Evolutionary conservation across 2,329 filamentous ascomycete genomes (phyloP).

Genomic region (Penicillium sp.): DNA sequence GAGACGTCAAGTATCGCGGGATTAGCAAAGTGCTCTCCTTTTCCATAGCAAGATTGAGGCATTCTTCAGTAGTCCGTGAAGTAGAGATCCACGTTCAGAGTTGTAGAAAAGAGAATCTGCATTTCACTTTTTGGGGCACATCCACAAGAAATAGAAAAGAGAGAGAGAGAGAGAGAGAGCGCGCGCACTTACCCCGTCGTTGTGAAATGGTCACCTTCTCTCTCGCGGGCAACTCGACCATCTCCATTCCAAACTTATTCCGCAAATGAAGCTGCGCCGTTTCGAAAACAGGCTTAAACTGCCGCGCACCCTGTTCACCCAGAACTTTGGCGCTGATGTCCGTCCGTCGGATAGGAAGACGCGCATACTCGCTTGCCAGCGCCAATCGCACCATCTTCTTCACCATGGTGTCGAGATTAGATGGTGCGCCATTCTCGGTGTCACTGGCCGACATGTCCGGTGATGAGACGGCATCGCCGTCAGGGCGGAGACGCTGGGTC

Average conservation of each 20-base stretch:
- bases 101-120: too few species aligned
- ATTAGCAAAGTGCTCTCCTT: neutral
- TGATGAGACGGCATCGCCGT: conserved; percentile 3
- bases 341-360: conserved; percentile 51
- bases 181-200: conserved; percentile 56
- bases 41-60: neutral
- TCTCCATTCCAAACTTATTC: conserved; percentile 80
- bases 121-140: too few species aligned
- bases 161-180: too few species aligned
- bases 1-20: neutral
- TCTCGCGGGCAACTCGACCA: conserved; percentile 72
- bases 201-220: conserved; percentile 79
- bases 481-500: conserved; percentile 12
- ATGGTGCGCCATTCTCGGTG: conserved; percentile 14
- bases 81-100: neutral
- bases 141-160: neutral
- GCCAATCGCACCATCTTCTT: conserved; percentile 59
- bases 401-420: conserved; percentile 41
- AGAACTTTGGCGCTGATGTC: conserved; percentile 64
- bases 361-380: conserved; percentile 55
- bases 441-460: conserved; percentile 12
- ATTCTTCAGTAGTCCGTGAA: neutral
- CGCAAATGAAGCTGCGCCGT: conserved; percentile 67
- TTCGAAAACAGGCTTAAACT: conserved; percentile 72
- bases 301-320: conserved; percentile 57